These are phyloP conservation scores for Trichomonas tenax DNA, from an alignment of 208 protist genomes.

Conservation along the genomic window DNA sequence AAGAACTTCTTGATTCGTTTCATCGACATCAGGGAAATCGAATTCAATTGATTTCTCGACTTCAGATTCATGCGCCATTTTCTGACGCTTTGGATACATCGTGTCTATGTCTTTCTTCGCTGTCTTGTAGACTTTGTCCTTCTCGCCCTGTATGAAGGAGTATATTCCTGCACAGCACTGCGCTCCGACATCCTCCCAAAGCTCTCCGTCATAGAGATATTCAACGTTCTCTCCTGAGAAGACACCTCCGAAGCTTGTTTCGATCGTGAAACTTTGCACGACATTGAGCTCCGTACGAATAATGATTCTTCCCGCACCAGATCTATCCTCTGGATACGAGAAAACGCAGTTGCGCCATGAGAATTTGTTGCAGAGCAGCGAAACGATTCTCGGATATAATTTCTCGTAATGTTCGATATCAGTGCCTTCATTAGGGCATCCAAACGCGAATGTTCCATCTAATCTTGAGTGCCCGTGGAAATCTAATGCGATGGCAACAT, in stretches of 20 bases:
- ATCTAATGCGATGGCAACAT: neutral
- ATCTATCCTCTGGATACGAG: neutral
- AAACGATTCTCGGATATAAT: neutral
- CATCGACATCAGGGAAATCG: neutral
- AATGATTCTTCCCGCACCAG: neutral
- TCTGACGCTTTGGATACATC: neutral
- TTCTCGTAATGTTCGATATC: neutral
- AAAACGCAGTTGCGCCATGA: neutral
- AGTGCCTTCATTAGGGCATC: neutral
- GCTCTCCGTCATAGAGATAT: neutral
- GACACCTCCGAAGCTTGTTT: neutral
- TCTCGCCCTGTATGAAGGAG: neutral
- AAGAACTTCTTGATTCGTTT: neutral
- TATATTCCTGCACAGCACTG: neutral
- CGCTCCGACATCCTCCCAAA: neutral
- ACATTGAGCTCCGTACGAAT: neutral
- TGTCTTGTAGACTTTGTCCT: neutral
- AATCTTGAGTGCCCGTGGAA: neutral
- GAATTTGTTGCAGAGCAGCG: neutral
- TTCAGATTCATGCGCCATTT: neutral
- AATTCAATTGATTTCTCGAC: neutral
- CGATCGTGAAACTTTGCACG: neutral
- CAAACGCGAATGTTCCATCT: neutral
- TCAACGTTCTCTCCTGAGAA: neutral
- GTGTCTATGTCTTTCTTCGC: neutral